phyloP scores from a whole-genome alignment of 805 yeast genomes.

The Phaffomyces antillensis region DNA sequence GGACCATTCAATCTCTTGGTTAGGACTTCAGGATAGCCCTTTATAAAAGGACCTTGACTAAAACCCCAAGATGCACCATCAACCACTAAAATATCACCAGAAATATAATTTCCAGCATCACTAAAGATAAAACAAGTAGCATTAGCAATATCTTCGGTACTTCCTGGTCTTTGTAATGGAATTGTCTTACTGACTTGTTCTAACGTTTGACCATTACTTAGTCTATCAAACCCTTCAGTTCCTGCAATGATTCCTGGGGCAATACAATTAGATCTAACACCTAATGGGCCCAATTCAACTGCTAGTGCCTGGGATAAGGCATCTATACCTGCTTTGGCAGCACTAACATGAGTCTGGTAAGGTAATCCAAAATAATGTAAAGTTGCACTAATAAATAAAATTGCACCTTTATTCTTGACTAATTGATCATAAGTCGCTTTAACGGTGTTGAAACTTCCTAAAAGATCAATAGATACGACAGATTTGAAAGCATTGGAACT shows the following conservation, averaged over 20 bases:
- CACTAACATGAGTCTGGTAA: constrained; percentile 83
- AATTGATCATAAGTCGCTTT: constrained; percentile 73
- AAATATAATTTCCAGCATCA: constrained; percentile 70
- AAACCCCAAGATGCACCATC: constrained; percentile 92
- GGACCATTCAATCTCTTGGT: constrained; percentile 24
- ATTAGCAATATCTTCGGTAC: constrained; percentile 75
- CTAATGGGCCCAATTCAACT: constrained; percentile 87
- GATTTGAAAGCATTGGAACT: constrained; percentile 84
- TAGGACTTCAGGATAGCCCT: constrained; percentile 39
- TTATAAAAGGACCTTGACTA: constrained; percentile 36
- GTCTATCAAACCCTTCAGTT: constrained; percentile 78
- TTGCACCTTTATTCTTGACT: constrained; percentile 57
- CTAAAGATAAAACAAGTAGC: constrained; percentile 81
- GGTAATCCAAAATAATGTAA: constrained; percentile 87
- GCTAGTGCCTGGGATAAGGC: constrained; percentile 80
- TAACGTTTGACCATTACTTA: constrained; percentile 38
- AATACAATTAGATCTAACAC: constrained; percentile 73
- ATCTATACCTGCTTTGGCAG: constrained; percentile 95
- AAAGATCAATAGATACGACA: constrained; percentile 77
- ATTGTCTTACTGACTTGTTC: constrained; percentile 38
- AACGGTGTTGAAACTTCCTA: constrained; percentile 85
- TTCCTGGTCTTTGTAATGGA: constrained; percentile 58
- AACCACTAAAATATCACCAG: constrained; percentile 73
- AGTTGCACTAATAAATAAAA: constrained; percentile 81
- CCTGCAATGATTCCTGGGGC: constrained; percentile 90